Evolutionary conservation across 768 basidiomycete species (phyloP), one percentile per base, ranked within the genome.

Genomic region (Hemileccinum rubropunctum): DNA sequence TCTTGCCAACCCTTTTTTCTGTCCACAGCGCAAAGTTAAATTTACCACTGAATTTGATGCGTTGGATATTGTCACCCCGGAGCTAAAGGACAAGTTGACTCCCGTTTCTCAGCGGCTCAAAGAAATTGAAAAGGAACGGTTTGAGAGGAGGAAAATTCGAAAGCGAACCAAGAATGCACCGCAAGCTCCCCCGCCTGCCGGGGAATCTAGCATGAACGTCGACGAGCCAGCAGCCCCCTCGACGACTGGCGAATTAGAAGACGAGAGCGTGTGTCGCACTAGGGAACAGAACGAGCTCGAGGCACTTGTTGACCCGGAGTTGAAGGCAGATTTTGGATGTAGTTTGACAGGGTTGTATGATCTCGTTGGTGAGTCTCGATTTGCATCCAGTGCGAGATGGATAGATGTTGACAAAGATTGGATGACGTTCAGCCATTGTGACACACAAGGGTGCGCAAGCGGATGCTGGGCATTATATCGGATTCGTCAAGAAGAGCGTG

Each of bases 391-490:
- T 3, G 17, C 26, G 18, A 20, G 33, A 12, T 20, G 28, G 12
- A 34, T 49, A 13, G 42, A 12, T 28, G 13, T 3, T 30, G 37
- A 45, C 26, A 21, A 15, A 41, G 8, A 13, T 21, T 37, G 51
- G 27, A 34, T 2, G 39, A 20, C 7, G n/a, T n/a, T 33, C 61
- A 92, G 93, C 87, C 8, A 88, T 99, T 62, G 84, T 99, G 12
- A 95, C 94, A 18, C 97, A 98, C 78, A 99, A 99, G 68, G 97
- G 97, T 11, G 82, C 94, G 0, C 87, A 87, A 0, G 95, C 97
- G 0, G 97, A 98, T 62, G 83, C 91, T 0, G 95, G 95, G 2
- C 95, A 98, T 70, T 98, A 98, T 64, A 94, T 98, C 20, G 93
- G 84, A 1, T 98, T 87, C 71, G 88, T 87, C 26, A 88, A 89